Base-by-base conservation (phyloP, 192 early-diverging fungal genomes). In the Coemansia sp. region DNA sequence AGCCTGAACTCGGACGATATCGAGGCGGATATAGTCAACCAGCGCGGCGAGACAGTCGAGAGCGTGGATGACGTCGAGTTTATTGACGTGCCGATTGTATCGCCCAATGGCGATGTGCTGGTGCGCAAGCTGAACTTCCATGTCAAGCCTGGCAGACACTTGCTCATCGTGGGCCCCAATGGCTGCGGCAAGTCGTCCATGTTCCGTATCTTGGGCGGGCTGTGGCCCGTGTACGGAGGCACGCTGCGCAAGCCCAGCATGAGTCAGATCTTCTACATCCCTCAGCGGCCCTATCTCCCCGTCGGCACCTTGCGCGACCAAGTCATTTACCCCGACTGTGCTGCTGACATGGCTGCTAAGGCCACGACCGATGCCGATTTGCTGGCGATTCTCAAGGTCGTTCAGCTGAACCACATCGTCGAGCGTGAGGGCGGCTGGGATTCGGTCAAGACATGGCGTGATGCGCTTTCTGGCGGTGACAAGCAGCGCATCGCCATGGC, bases 401-500 rank as follows among this genome's bases (percentile, higher is more conserved):
- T 99, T 40, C 92, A 96, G 51, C 83, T 99, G 20, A 86, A 77
- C 36, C 74, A 86, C 61, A 84, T 99, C 70, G 93, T 96, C 22
- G 91, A 93, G 62, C 86, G 93, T 61, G 94, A 98, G 80, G 94
- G 94, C 60, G 95, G 96, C 24, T 94, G 91, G 89, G 89, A 96
- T 70, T 82, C 88, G 47, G 94, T 91, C 68, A 91, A 91, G 56
- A 86, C 90, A 59, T 97, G 95, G 95, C 90, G 89, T 59, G 90
- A 94, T 71, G 94, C 93, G 20, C 84, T 99, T n/a, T 92, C 95
- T 15, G 98, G 96, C 61, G 98, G 98, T 60, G 96, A 99, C 76
- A 95, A 95, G 76, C 93, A 95, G 84, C 88, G 92, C 53, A 92
- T 99, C 70, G 94, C 93, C 17, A 95, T 98, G 95, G 96, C 96